These are phyloP conservation scores for Phytophthora cajani DNA, from an alignment of 352 stramenopile genomes.

Conservation along the genomic window DNA sequence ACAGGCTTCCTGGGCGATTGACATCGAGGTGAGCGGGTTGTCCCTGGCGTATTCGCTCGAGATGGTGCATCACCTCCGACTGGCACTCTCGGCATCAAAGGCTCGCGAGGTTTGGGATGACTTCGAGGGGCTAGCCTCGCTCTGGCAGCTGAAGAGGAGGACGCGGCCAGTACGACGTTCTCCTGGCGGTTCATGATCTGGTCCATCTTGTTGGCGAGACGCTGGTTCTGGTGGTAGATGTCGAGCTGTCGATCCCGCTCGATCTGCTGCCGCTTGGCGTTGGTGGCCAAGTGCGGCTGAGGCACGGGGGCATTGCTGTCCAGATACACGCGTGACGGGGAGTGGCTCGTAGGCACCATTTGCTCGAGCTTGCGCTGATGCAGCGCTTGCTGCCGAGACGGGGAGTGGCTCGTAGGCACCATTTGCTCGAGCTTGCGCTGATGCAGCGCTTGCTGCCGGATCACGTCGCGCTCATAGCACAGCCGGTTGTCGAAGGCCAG, in stretches of 20 bases:
- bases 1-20: conserved; percentile 32
- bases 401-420: conserved; percentile 63
- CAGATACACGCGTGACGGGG: conserved; percentile 63
- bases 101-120: conserved; percentile 1
- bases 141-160: conserved; percentile 27
- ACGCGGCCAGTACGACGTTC: conserved; percentile 57
- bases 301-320: conserved; percentile 61
- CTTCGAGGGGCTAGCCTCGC: conserved; percentile 4
- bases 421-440: conserved; percentile 71
- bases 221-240: conserved; percentile 78
- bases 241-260: conserved; percentile 65
- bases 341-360: conserved; percentile 63
- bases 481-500: conserved; percentile 83
- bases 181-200: conserved; percentile 72
- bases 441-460: conserved; percentile 65
- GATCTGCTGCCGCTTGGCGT: conserved; percentile 69
- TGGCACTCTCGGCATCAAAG: conserved; percentile 15
- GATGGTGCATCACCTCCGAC: not conserved
- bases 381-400: conserved; percentile 66
- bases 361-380: conserved; percentile 75
- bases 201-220: conserved; percentile 74
- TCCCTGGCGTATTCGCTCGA: conserved; percentile 16
- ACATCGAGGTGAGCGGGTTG: conserved; percentile 9
- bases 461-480: conserved; percentile 83
- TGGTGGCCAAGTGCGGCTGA: conserved; percentile 54